Evolutionary conservation across 345 rosid genomes (phyloP).

Genomic region (Rhodamnia rubescens): DNA sequence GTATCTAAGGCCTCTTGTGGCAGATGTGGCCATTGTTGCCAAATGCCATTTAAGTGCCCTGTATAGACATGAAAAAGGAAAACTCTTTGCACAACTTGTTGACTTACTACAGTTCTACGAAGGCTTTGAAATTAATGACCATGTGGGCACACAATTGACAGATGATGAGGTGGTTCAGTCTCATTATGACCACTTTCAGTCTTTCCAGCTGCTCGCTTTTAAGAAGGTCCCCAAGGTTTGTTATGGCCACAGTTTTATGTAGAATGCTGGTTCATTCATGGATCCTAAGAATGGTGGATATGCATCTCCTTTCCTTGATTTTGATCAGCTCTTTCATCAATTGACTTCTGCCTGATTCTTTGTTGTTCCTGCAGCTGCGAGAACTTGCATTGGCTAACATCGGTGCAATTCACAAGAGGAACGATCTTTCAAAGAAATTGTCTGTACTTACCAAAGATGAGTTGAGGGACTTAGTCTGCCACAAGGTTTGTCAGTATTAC

Average conservation of each 20-base stretch:
- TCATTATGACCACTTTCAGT: conserved; percentile 80
- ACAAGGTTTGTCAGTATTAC: conserved; percentile 46
- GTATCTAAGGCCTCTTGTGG: conserved; percentile 94
- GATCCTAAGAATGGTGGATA: conserved; percentile 1
- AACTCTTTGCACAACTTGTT: conserved; percentile 87
- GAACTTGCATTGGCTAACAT: conserved; percentile 85
- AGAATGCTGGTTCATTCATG: background rate
- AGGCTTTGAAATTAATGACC: conserved; percentile 97
- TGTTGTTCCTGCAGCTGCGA: conserved; percentile 42
- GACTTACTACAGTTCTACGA: conserved; percentile 95
- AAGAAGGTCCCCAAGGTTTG: conserved; percentile 88
- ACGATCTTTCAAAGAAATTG: conserved; percentile 82
- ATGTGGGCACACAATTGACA: conserved; percentile 80
- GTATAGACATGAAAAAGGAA: conserved; percentile 79
- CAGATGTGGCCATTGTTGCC: conserved; percentile 88
- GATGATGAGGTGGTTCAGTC: conserved; percentile 90
- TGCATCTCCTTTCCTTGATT: background rate
- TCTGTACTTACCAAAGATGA: conserved; percentile 68
- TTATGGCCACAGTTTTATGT: background rate
- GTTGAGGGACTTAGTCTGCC: conserved; percentile 81
- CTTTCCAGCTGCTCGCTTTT: conserved; percentile 83
- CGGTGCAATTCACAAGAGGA: conserved; percentile 78
- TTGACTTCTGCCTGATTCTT: background rate
- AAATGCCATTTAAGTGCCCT: conserved; percentile 90
- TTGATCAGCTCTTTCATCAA: background rate